These are phyloP conservation scores for Penicillium silybi DNA, from an alignment of 495 filamentous ascomycete species.

Conservation along the genomic window DNA sequence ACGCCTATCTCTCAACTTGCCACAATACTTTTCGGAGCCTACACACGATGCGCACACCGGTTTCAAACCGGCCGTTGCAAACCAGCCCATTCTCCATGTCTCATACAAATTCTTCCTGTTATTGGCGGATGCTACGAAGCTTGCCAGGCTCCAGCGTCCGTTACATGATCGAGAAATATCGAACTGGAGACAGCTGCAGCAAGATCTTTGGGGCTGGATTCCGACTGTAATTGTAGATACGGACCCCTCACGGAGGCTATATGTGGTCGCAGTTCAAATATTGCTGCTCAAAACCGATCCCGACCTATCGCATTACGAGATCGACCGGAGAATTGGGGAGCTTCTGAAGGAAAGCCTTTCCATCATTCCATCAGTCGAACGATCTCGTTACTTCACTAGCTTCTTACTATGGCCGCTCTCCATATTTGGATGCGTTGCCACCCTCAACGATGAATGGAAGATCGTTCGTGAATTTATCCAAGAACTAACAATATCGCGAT, in stretches of 20 bases:
- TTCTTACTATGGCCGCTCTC: slow-evolving; percentile 11
- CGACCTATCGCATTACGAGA: background rate
- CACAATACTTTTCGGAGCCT: background rate
- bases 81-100: slow-evolving; percentile 10
- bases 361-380: background rate
- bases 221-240: background rate
- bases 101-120: slow-evolving; percentile 11
- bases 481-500: background rate
- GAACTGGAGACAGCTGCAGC: background rate
- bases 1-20: background rate
- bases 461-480: background rate
- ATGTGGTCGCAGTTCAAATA: background rate
- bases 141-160: slow-evolving; percentile 2
- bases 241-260: background rate
- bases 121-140: slow-evolving; percentile 11
- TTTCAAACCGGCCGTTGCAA: background rate
- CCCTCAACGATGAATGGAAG: background rate
- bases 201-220: background rate
- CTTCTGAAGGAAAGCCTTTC: background rate
- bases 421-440: slow-evolving; percentile 2
- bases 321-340: background rate
- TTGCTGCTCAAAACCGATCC: slow-evolving; percentile 9
- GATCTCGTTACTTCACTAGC: slow-evolving; percentile 2
- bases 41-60: background rate
- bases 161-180: background rate